Conservation (phyloP, 768 basidiomycete species). For the Russula emetica region DNA sequence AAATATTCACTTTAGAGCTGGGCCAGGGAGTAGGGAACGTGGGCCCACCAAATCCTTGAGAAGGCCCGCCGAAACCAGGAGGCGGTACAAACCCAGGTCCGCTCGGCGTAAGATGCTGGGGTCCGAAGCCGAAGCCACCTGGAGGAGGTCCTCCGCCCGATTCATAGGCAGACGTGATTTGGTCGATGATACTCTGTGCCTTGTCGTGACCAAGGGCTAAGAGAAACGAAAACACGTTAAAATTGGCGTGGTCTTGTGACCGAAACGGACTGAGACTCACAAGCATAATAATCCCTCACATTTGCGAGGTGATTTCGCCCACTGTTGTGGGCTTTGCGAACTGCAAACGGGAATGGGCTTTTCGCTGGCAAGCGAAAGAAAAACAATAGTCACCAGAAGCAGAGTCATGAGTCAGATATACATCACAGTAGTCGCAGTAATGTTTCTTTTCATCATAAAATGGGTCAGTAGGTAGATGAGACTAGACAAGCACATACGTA, state of each 20-base stretch:
- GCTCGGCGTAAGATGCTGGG: conserved; percentile 61
- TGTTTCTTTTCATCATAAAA: conserved; percentile 58
- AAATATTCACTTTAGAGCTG: conserved; percentile 1
- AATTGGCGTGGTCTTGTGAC: not conserved
- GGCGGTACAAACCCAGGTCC: conserved; percentile 45
- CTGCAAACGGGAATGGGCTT: conserved; percentile 39
- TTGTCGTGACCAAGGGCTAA: conserved; percentile 90
- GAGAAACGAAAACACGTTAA: conserved; percentile 23
- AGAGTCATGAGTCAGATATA: conserved; percentile 91
- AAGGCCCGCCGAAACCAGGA: conserved; percentile 47
- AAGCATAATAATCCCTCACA: conserved; percentile 95
- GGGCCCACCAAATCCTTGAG: conserved; percentile 24
- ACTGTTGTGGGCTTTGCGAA: conserved; percentile 97
- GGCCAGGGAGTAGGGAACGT: not conserved
- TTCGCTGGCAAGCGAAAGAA: not conserved
- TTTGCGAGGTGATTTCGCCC: conserved; percentile 96
- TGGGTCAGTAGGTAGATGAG: conserved; percentile 14
- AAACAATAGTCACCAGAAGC: conserved; percentile 61
- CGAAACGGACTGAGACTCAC: conserved; percentile 37
- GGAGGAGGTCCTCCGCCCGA: conserved; percentile 79
- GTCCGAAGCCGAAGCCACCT: conserved; percentile 82
- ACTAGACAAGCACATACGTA: conserved; percentile 37
- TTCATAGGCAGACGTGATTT: conserved; percentile 93
- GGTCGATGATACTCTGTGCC: conserved; percentile 97
- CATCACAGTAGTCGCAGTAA: conserved; percentile 92